These are phyloP conservation scores for Pythium oligandrum DNA, from an alignment of 352 stramenopile genomes.

Conservation along the genomic window DNA sequence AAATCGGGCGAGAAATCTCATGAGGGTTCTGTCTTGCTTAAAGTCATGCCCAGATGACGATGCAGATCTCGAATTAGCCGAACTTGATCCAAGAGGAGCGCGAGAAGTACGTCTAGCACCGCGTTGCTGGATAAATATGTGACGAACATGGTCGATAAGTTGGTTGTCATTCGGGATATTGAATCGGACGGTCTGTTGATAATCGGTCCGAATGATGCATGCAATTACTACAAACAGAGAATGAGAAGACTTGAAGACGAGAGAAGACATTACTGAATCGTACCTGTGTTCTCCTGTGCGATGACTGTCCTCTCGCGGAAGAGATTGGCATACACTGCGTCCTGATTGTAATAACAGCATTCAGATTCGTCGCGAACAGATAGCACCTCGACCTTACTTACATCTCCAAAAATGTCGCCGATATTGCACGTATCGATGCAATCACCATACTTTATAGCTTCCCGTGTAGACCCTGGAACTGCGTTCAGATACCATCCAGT, in stretches of 20 bases:
- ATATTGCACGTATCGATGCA: constrained; percentile 30
- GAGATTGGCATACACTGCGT: constrained; percentile 24
- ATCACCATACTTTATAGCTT: constrained; percentile 27
- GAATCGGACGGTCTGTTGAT: constrained; percentile 29
- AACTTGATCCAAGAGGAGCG: too few relatives aligned
- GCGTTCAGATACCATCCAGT: constrained; percentile 19
- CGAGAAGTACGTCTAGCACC: too few relatives aligned
- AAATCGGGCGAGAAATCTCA: constrained; percentile 34
- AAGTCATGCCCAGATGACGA: too few relatives aligned
- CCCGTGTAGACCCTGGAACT: constrained; percentile 2
- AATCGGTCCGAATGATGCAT: constrained; percentile 34
- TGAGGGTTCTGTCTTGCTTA: background rate
- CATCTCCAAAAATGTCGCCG: constrained; percentile 36
- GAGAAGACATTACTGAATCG: background rate
- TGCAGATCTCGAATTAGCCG: too few relatives aligned
- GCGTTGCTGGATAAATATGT: constrained; percentile 10
- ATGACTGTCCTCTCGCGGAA: constrained; percentile 33
- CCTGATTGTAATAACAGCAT: constrained; percentile 13
- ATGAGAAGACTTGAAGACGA: too few relatives aligned
- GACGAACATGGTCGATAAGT: constrained; percentile 17
- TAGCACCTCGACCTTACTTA: constrained; percentile 12
- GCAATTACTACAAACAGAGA: constrained; percentile 20
- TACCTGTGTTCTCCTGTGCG: constrained; percentile 39
- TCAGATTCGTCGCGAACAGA: background rate
- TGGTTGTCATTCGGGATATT: constrained; percentile 23